Evolutionary conservation across 495 filamentous ascomycete genomes (phyloP).

Genomic region (Symbiotaphrina buchneri): DNA sequence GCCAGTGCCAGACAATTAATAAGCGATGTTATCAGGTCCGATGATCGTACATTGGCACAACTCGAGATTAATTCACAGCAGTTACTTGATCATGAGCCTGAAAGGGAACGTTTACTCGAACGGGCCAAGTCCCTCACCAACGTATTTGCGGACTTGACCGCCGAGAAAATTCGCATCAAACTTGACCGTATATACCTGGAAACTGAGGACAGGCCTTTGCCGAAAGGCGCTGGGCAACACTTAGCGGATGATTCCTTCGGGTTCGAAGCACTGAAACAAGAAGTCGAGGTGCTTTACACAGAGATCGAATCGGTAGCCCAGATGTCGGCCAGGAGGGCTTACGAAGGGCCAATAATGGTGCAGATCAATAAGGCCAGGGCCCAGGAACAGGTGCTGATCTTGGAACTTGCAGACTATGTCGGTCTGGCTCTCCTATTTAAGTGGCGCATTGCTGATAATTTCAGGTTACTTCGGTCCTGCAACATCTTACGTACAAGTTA

Average conservation of each 20-base stretch:
- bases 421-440: too few relatives aligned
- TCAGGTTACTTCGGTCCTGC: too few relatives aligned
- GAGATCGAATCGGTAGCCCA: slow-evolving; percentile 3
- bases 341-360: too few relatives aligned
- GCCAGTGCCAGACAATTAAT: neutral
- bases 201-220: neutral
- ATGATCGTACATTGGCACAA: neutral
- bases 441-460: too few relatives aligned
- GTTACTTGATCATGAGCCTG: neutral
- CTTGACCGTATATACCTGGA: slow-evolving; percentile 3
- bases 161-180: neutral
- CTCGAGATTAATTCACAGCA: slow-evolving; percentile 1
- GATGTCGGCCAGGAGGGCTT: too few relatives aligned
- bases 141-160: slow-evolving; percentile 1
- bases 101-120: neutral
- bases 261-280: neutral
- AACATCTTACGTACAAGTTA: too few relatives aligned
- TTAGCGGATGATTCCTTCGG: neutral
- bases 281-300: slow-evolving; percentile 1
- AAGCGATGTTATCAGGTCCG: neutral
- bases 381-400: too few relatives aligned
- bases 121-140: slow-evolving; percentile 1
- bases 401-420: too few relatives aligned
- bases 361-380: too few relatives aligned
- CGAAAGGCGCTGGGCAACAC: neutral